Percentiles rank a stretch among this genome's conserved stretches.
Conservation (phyloP, 1,139 yeast genomes). For the Zygosaccharomyces pseudobailii region DNA sequence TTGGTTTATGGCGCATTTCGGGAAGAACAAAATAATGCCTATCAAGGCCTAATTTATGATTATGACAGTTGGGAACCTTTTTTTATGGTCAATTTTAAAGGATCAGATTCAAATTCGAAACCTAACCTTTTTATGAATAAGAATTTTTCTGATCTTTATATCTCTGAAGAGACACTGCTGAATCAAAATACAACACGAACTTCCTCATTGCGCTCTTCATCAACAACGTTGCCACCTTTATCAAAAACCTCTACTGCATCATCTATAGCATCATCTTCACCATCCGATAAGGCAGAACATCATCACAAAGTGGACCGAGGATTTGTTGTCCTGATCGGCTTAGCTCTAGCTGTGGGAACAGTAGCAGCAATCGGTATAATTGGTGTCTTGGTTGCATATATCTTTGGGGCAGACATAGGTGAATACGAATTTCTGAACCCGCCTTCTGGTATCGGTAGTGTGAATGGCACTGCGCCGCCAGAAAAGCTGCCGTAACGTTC, state of each 20-base stretch:
- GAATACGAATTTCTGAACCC: conserved; percentile 32
- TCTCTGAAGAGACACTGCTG: conserved; percentile 29
- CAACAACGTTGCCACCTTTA: not conserved
- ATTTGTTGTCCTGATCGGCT: conserved; percentile 78
- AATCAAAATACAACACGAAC: conserved; percentile 13
- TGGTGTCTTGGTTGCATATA: conserved; percentile 49
- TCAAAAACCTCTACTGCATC: conserved; percentile 7
- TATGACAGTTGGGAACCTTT: conserved; percentile 74
- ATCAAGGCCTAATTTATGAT: conserved; percentile 65
- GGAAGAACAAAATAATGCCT: conserved; percentile 50
- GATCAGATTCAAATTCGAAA: conserved; percentile 8
- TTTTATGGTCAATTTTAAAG: conserved; percentile 36
- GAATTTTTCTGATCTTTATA: conserved; percentile 34
- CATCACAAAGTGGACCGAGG: conserved; percentile 46
- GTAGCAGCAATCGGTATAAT: conserved; percentile 60
- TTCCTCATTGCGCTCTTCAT: not conserved
- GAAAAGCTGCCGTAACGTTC: conserved; percentile 46
- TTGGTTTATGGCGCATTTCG: conserved; percentile 60
- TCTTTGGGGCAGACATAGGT: conserved; percentile 36
- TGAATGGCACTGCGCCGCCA: conserved; percentile 60
- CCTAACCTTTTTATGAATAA: conserved; percentile 33
- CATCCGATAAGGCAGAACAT: conserved; percentile 22
- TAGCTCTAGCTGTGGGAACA: conserved; percentile 85
- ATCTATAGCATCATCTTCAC: conserved; percentile 18
- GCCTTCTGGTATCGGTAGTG: conserved; percentile 54